phyloP scores from a whole-genome alignment of 257 asterid species.

The Plantago major region DNA sequence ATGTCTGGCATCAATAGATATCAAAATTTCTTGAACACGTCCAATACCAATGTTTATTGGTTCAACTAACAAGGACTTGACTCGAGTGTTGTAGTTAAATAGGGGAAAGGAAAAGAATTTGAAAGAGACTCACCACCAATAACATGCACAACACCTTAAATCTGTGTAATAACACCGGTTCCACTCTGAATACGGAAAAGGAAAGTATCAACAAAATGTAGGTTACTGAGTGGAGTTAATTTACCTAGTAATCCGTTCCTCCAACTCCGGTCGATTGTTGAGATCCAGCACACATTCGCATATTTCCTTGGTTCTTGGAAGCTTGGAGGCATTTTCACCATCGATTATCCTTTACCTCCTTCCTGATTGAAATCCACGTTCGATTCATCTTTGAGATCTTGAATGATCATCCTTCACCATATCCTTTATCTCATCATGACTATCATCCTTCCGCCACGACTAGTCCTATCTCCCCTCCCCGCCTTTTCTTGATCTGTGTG shows the following conservation, averaged over 20 bases:
- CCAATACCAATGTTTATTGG: too few species aligned
- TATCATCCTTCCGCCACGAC: slow-evolving; percentile 56
- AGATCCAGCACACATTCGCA: slow-evolving; percentile 32
- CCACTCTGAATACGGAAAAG: not conserved
- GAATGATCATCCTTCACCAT: slow-evolving; percentile 34
- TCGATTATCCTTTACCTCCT: slow-evolving; percentile 31
- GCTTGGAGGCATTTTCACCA: slow-evolving; percentile 36
- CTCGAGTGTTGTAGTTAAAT: too few species aligned
- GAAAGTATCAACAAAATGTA: slow-evolving; percentile 1
- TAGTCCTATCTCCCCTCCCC: slow-evolving; percentile 53
- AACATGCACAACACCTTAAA: not conserved
- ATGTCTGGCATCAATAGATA: too few species aligned
- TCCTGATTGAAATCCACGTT: slow-evolving; percentile 22
- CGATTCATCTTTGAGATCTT: too few species aligned
- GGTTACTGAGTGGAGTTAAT: slow-evolving; percentile 24
- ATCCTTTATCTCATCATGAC: slow-evolving; percentile 46
- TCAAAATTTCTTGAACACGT: too few species aligned
- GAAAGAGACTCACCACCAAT: too few species aligned
- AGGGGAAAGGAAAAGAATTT: too few species aligned
- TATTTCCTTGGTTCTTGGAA: slow-evolving; percentile 33
- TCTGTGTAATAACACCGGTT: not conserved
- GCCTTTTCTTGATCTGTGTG: slow-evolving; percentile 56
- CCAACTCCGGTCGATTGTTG: slow-evolving; percentile 42
- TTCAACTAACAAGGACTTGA: too few species aligned
- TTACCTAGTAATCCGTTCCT: slow-evolving; percentile 74